phyloP scores from a whole-genome alignment of 2,329 filamentous ascomycete genomes.

The Trichoderma afroharzianum region DNA sequence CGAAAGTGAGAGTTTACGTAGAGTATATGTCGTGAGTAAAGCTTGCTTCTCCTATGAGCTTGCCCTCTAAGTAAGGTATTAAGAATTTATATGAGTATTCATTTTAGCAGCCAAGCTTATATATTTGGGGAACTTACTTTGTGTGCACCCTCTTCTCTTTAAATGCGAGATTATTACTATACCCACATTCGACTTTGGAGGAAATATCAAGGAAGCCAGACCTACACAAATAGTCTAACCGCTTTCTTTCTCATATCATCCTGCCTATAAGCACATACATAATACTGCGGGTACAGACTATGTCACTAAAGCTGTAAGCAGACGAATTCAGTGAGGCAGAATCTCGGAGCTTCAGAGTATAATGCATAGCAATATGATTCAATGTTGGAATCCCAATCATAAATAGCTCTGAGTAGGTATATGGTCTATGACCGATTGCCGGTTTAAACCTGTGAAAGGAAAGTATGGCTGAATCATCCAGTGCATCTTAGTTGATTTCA shows the following conservation, averaged over 20 bases:
- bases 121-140: not conserved
- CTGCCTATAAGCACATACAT: not conserved
- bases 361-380: not conserved
- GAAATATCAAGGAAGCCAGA: fast-evolving
- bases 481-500: not conserved
- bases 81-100: not conserved
- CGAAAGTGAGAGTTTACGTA: not conserved
- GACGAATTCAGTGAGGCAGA: not conserved
- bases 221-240: not conserved
- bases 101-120: not conserved
- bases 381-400: not conserved
- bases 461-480: not conserved
- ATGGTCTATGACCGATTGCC: not conserved
- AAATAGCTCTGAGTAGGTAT: not conserved
- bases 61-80: fast-evolving
- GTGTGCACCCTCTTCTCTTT: not conserved
- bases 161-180: not conserved
- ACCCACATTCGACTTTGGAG: not conserved
- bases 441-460: too few relatives aligned
- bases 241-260: not conserved
- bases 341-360: not conserved
- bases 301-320: not conserved
- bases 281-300: too few relatives aligned
- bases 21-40: not conserved
- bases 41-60: not conserved